Conservation (phyloP, 108 stramenopile species). For the Cyclotella distinguenda region DNA sequence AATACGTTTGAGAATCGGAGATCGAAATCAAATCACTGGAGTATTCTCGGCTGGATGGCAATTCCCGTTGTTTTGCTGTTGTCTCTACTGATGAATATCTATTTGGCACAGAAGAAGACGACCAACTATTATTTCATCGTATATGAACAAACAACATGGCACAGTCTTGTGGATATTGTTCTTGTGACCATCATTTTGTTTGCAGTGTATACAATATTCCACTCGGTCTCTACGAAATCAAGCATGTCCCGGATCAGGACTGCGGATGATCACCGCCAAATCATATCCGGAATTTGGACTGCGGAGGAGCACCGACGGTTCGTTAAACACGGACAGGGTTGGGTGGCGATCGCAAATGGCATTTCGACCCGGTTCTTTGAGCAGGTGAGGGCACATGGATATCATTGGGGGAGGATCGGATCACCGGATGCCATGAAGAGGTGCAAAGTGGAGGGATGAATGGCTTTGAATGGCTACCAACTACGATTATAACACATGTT, state of each 20-base stretch:
- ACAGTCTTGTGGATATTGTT: background rate
- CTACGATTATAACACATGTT: too few species aligned
- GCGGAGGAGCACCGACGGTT: slow-evolving; percentile 39
- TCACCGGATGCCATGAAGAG: slow-evolving; percentile 31
- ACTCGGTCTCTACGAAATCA: background rate
- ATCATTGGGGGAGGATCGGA: slow-evolving; percentile 33
- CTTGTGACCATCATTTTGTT: background rate
- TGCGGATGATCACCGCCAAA: background rate
- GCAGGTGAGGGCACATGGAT: slow-evolving; percentile 43
- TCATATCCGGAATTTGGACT: slow-evolving; percentile 31
- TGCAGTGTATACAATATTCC: too few species aligned
- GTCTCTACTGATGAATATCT: too few species aligned
- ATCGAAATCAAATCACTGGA: too few species aligned
- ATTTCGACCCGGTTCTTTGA: slow-evolving; percentile 30
- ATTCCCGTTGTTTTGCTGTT: too few species aligned
- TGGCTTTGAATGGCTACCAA: too few species aligned
- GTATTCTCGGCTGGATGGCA: too few species aligned
- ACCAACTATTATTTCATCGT: too few species aligned
- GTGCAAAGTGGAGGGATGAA: background rate
- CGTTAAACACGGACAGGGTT: slow-evolving; percentile 15
- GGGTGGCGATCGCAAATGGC: slow-evolving; percentile 23
- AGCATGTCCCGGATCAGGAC: too few species aligned
- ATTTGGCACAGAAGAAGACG: too few species aligned
- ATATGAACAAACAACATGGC: too few species aligned
- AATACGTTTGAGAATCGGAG: background rate